Evolutionary conservation across 495 filamentous ascomycete genomes (phyloP).

Genomic region (Bacidia gigantensis): DNA sequence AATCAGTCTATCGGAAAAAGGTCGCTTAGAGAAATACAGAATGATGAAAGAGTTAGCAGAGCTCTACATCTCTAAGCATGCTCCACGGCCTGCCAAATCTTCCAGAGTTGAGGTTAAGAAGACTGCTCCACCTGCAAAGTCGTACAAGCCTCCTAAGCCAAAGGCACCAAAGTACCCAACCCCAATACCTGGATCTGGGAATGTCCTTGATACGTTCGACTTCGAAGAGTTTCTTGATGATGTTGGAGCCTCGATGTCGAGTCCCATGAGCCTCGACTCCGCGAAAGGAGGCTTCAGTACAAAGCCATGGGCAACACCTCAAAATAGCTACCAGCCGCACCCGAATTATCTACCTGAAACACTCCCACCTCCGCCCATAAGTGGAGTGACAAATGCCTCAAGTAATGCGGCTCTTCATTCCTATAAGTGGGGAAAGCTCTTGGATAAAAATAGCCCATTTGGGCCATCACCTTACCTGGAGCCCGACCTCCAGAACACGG

Average conservation of each 20-base stretch:
- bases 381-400: not conserved
- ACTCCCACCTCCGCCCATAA: not conserved
- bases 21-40: conserved; percentile 11
- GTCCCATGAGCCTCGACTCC: not conserved
- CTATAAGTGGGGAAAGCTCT: not conserved
- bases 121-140: conserved; percentile 3
- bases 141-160: conserved; percentile 8
- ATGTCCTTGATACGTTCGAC: not conserved
- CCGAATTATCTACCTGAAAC: not conserved
- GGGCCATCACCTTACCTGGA: not conserved
- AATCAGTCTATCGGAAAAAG: not conserved
- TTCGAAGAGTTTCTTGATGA: not conserved
- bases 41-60: conserved; percentile 14
- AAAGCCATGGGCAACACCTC: not conserved
- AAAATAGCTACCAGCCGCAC: not conserved
- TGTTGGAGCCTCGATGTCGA: not conserved
- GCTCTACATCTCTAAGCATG: conserved; percentile 12
- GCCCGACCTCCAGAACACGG: not conserved
- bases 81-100: conserved; percentile 1
- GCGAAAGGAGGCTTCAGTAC: not conserved
- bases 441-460: not conserved
- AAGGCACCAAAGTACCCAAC: conserved; percentile 2
- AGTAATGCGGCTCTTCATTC: not conserved
- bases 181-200: not conserved
- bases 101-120: conserved; percentile 8